Evolutionary conservation across 257 asterid genomes (phyloP).

Genomic region (Petrea volubilis): DNA sequence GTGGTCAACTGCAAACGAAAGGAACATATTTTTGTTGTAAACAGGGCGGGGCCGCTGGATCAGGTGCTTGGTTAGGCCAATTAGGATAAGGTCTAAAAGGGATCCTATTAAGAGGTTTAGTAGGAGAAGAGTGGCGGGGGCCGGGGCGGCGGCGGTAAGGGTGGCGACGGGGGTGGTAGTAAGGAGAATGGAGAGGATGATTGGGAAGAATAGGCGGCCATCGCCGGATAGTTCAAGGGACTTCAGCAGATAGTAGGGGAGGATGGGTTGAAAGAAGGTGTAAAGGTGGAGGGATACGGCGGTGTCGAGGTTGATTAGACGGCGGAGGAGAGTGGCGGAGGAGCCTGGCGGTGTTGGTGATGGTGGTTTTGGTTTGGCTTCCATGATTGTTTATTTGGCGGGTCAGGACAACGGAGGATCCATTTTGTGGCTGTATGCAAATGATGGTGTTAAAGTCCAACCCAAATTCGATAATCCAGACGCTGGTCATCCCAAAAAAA

Average conservation of each 20-base stretch:
- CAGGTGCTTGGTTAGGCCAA: slow-evolving; percentile 66
- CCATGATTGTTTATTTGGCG: slow-evolving; percentile 27
- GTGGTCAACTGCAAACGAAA: slow-evolving; percentile 86
- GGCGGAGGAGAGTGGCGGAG: slow-evolving; percentile 47
- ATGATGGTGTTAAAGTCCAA: too few species aligned
- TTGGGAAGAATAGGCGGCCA: slow-evolving; percentile 88
- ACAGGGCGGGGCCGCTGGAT: slow-evolving; percentile 84
- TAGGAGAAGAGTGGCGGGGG: slow-evolving; percentile 37
- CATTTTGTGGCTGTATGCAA: too few species aligned
- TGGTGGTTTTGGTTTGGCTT: slow-evolving; percentile 22
- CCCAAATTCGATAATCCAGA: too few species aligned
- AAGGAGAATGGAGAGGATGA: slow-evolving; percentile 54
- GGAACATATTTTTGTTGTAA: slow-evolving; percentile 80
- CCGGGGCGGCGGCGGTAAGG: slow-evolving; percentile 22
- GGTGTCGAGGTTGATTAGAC: slow-evolving; percentile 52
- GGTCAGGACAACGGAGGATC: too few species aligned
- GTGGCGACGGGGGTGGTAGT: slow-evolving; percentile 27
- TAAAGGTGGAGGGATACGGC: slow-evolving; percentile 65
- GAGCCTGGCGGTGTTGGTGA: slow-evolving; percentile 25
- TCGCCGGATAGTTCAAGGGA: slow-evolving; percentile 92
- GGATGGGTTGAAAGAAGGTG: slow-evolving; percentile 63
- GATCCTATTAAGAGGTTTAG: slow-evolving; percentile 64
- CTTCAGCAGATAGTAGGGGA: slow-evolving; percentile 73
- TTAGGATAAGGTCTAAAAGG: slow-evolving; percentile 59
- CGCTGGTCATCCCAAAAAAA: too few species aligned